Percentiles rank a stretch among this genome's conserved stretches.
Evolutionary conservation across 78 protist species (phyloP).

Genomic region (Dictyostelium intermedium): DNA sequence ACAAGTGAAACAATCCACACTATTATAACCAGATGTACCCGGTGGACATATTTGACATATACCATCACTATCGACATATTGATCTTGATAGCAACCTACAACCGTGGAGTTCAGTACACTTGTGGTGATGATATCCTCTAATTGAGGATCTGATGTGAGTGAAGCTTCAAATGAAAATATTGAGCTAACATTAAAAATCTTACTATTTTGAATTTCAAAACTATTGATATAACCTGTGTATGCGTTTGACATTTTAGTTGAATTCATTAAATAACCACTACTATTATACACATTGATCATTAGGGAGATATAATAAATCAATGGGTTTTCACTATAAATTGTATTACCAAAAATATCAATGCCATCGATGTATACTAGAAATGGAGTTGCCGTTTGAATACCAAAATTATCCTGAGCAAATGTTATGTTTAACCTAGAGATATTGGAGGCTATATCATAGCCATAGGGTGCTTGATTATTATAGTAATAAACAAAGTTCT

Average conservation of each 20-base stretch:
- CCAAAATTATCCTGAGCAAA: neutral
- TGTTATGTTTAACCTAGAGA: neutral
- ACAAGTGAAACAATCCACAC: neutral
- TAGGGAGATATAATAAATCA: neutral
- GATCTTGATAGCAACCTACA: neutral
- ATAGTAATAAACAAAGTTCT: neutral
- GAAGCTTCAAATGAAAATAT: neutral
- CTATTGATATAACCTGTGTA: neutral
- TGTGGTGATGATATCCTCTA: neutral
- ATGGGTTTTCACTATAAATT: neutral
- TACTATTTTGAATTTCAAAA: neutral
- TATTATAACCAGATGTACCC: neutral
- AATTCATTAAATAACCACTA: neutral
- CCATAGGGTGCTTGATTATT: neutral
- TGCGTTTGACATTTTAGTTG: neutral
- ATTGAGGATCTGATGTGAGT: neutral
- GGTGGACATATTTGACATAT: neutral
- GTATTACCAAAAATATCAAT: neutral
- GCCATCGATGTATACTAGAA: neutral
- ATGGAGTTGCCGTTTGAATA: neutral
- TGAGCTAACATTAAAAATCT: neutral
- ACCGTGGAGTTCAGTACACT: neutral
- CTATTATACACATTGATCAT: neutral
- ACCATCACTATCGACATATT: neutral
- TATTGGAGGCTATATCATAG: neutral